Base-by-base conservation (phyloP, 2,329 filamentous ascomycete species). In the Apiospora sp. region DNA sequence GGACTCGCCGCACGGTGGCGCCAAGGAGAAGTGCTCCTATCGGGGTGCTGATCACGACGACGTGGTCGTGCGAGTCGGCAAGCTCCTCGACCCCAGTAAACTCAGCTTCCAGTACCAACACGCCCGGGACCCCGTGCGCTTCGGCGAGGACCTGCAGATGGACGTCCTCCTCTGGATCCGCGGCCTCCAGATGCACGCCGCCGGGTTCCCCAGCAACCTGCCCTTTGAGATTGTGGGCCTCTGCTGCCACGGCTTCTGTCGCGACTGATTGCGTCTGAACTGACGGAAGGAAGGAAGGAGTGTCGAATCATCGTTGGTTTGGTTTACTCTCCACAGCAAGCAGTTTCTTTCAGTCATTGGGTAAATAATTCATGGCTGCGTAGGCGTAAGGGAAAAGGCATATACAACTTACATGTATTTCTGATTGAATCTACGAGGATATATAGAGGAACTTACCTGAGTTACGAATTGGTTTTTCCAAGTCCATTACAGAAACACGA, bases 231-330 rank as follows among this genome's bases (percentile, higher is more conserved):
- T 73, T 14, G 67, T 71, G 16, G 72, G 72, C 1, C 24, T 73
- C 8, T 68, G 67, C n/a, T 73, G 72, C n/a, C 72, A 73, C n/a
- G 72, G 70, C 1, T 73, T 73, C 37, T 73, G 72, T 27, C 10
- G 27, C 30, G 43, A 41, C 2, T 64, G n/a, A 30, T n/a, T n/a
- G 0, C 12, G 4, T 58, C 0, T 22, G 5, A 10, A 37, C 4
- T 30, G 37, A 10, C 19, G 19, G 22, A 49, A n/a, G 10, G 46
- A 22, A 8, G 46, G 22, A n/a, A 49, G 27, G 27, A 30, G 27
- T 30, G 27, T 30, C 27, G 27, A 30, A 30, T 30, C 27, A 30
- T 30, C 2, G 4, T 30, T 4, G 27, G 4, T 30, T 30, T 2
- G 27, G 4, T 30, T 30, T 30, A 2, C 27, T 30, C 27, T 30